phyloP scores from a whole-genome alignment of 805 yeast genomes.

The Yamadazyma paraphyllophila region DNA sequence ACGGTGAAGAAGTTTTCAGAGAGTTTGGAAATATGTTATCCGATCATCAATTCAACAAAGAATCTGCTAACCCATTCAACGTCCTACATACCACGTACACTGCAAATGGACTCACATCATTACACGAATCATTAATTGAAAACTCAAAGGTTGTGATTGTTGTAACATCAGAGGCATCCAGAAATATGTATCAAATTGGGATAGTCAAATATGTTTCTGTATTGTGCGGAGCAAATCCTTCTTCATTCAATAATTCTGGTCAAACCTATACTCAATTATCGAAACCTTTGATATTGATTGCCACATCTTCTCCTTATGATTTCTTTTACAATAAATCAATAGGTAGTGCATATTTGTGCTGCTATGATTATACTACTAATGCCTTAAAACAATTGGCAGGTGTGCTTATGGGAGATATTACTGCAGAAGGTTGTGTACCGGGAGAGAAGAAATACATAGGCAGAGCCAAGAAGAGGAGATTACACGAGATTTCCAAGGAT shows the following conservation, averaged over 20 bases:
- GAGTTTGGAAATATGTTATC: slow-evolving; percentile 50
- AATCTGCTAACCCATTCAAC: slow-evolving; percentile 34
- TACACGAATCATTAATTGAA: slow-evolving; percentile 55
- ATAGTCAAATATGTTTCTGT: slow-evolving; percentile 56
- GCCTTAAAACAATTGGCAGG: slow-evolving; percentile 49
- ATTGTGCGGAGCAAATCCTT: slow-evolving; percentile 49
- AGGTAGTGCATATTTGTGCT: slow-evolving; percentile 57
- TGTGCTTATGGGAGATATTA: slow-evolving; percentile 53
- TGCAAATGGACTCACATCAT: slow-evolving; percentile 52
- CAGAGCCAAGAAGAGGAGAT: slow-evolving; percentile 21
- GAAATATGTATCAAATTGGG: slow-evolving; percentile 62
- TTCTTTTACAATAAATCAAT: slow-evolving; percentile 53
- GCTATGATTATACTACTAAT: slow-evolving; percentile 57
- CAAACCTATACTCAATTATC: slow-evolving; percentile 24
- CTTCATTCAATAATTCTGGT: slow-evolving; percentile 20
- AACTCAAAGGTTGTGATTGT: slow-evolving; percentile 50
- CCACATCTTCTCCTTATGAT: slow-evolving; percentile 63
- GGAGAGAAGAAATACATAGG: slow-evolving; percentile 45
- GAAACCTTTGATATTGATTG: slow-evolving; percentile 57
- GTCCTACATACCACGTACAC: slow-evolving; percentile 59
- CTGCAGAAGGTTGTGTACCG: slow-evolving; percentile 54
- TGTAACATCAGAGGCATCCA: slow-evolving; percentile 55
- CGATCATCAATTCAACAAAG: slow-evolving; percentile 26
- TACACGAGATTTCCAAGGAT: slow-evolving; percentile 10
- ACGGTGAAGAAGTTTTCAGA: slow-evolving; percentile 53